Evolutionary conservation across 2,329 filamentous ascomycete genomes (phyloP).

Genomic region (Colletotrichum lentis): DNA sequence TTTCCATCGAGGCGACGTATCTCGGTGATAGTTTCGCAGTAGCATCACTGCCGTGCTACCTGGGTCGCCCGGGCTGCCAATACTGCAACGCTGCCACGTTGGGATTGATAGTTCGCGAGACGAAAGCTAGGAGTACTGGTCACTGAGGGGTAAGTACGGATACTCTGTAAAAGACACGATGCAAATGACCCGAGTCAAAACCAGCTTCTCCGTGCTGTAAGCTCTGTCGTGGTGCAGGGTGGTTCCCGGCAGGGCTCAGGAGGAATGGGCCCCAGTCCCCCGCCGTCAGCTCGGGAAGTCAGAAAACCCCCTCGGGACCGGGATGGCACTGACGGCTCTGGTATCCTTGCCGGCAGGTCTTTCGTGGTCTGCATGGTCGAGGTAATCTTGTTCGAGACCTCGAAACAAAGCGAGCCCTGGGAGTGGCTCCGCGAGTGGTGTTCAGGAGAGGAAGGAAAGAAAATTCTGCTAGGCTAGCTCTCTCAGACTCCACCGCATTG

Average conservation of each 20-base stretch:
- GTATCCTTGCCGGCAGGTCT: conserved; percentile 18
- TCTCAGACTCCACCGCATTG: conserved; percentile 27
- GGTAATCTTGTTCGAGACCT: conserved; percentile 31
- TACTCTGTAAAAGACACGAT: background rate
- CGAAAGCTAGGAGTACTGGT: background rate
- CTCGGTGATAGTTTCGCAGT: conserved; percentile 6
- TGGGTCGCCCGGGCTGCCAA: conserved; percentile 3
- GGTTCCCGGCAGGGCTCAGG: conserved; percentile 1
- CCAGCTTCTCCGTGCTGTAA: background rate
- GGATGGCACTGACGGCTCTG: conserved; percentile 29
- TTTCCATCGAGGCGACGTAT: conserved; percentile 21
- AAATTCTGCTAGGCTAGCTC: conserved; percentile 5
- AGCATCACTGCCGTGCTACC: conserved; percentile 9
- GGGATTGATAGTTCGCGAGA: conserved; percentile 3
- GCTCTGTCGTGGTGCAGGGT: background rate
- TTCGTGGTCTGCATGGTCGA: conserved; percentile 25
- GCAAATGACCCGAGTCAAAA: background rate
- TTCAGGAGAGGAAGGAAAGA: conserved; percentile 29
- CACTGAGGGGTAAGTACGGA: background rate
- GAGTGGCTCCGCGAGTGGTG: conserved; percentile 19
- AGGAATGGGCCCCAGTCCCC: conserved; percentile 1
- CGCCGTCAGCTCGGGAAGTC: conserved; percentile 4
- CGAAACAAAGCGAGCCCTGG: conserved; percentile 37
- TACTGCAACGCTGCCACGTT: conserved; percentile 15
- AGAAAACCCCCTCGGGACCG: conserved; percentile 16